phyloP scores from a whole-genome alignment of 495 filamentous ascomycete genomes.

The Cercophora samala region DNA sequence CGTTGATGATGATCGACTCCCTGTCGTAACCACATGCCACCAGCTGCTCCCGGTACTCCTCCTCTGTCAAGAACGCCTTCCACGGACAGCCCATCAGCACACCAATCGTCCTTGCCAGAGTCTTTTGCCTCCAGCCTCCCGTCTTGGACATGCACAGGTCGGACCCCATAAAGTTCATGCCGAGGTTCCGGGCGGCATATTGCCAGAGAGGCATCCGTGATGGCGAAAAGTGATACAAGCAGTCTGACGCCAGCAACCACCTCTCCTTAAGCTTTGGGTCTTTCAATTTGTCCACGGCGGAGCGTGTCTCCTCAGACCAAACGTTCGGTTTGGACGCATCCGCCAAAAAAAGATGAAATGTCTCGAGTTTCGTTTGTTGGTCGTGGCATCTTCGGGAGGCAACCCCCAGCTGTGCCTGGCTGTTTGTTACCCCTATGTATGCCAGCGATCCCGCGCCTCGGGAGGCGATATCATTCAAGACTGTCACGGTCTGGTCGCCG shows the following conservation, averaged over 20 bases:
- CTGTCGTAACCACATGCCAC: not conserved
- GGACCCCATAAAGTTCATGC: slow-evolving; percentile 45
- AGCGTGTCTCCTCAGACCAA: not conserved
- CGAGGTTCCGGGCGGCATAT: slow-evolving; percentile 33
- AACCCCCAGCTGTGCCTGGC: not conserved
- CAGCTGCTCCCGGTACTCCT: slow-evolving; percentile 14
- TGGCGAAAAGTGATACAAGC: slow-evolving; percentile 50
- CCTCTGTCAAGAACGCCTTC: slow-evolving; percentile 12
- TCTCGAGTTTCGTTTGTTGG: not conserved
- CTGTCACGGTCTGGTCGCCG: not conserved
- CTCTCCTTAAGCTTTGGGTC: slow-evolving; percentile 9
- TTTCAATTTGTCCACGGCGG: not conserved
- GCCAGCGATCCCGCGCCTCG: not conserved
- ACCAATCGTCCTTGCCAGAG: slow-evolving; percentile 16
- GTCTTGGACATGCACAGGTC: not conserved
- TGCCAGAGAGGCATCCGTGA: slow-evolving; percentile 42
- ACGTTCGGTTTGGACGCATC: not conserved
- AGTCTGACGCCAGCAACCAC: slow-evolving; percentile 52
- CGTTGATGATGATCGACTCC: not conserved
- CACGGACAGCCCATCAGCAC: slow-evolving; percentile 18
- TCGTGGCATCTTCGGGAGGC: not conserved
- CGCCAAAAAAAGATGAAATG: not conserved
- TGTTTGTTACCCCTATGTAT: not conserved
- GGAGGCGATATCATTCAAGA: not conserved
- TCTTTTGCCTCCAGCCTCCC: not conserved